phyloP scores from a whole-genome alignment of 768 basidiomycete species.

The Pisolithus tinctorius region DNA sequence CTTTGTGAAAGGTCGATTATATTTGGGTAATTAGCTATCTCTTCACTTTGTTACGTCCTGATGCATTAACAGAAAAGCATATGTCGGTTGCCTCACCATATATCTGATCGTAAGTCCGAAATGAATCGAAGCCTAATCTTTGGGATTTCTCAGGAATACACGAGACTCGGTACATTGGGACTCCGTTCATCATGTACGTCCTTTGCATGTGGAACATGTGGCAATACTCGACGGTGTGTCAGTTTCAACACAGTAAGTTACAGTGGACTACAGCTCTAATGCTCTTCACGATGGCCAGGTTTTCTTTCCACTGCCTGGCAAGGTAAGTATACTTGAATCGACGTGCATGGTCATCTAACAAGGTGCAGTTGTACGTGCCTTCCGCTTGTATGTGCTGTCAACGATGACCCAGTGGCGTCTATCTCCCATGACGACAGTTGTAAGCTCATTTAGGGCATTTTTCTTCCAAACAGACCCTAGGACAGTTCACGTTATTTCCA shows the following conservation, averaged over 20 bases:
- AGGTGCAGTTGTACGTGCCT: too few relatives aligned
- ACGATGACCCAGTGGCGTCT: too few relatives aligned
- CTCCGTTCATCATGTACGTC: neutral
- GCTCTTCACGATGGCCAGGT: too few relatives aligned
- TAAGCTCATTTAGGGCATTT: neutral
- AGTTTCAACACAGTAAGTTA: neutral
- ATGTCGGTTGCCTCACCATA: neutral
- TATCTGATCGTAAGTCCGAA: neutral
- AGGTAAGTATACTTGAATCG: too few relatives aligned
- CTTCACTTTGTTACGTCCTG: neutral
- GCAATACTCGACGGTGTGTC: neutral
- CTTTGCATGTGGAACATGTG: neutral
- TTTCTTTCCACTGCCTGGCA: too few relatives aligned
- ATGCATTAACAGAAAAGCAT: neutral
- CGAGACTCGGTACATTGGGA: neutral
- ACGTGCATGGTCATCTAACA: too few relatives aligned
- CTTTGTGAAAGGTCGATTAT: neutral
- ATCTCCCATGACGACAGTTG: neutral
- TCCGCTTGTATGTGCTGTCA: too few relatives aligned
- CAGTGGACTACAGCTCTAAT: neutral
- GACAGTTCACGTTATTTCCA: neutral
- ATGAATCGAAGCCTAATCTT: too few relatives aligned
- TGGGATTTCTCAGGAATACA: too few relatives aligned
- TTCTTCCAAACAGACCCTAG: neutral
- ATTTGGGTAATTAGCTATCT: neutral